Base-by-base conservation (phyloP, 1,284 basidiomycete species). In the Erythrobasidium hasegawianum region DNA sequence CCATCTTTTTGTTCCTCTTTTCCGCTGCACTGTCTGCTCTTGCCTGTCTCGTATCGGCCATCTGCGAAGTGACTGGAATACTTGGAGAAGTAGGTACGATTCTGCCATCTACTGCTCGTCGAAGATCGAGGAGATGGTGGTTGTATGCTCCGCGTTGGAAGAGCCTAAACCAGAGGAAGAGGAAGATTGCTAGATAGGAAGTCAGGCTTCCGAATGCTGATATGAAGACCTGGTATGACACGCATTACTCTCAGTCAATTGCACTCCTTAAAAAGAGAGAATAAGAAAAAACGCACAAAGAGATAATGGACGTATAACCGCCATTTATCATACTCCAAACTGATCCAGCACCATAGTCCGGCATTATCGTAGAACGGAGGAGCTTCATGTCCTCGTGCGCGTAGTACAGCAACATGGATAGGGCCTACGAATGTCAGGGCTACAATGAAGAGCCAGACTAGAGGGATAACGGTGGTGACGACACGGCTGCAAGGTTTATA, bases 171-270 rank as follows among this genome's bases (percentile, higher is more conserved):
- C 50, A 53, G 50, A 53, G 50, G 20, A 53, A 53, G 50, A 53
- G n/a, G 50, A 53, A 53, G 50, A 53, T 53, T 8, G 22, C 8
- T 3, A 22, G 16, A 16, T 53, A 53, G 22, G 26, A 16, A 3
- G 26, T 8, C 9, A 53, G 20, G 16, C 22, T 24, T n/a, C 50
- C 50, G 20, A 53, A 27, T 16, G 50, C 50, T 7, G 50, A 53
- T 20, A 53, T 53, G 50, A 53, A 53, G 50, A 53, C 50, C 50
- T 53, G 7, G 18, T n/a, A n/a, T n/a, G n/a, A n/a, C n/a, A n/a
- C 22, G 8, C 43, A 47, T 47, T 47, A 5, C n/a, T 47, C n/a
- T 47, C n/a, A 47, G 45, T 24, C 14, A 5, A 16, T n/a, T n/a
- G n/a, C n/a, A n/a, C n/a, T n/a, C n/a, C n/a, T n/a, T n/a, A 9